Conservation (phyloP, 148 eudicot species). For the Polygonum maritimum region DNA sequence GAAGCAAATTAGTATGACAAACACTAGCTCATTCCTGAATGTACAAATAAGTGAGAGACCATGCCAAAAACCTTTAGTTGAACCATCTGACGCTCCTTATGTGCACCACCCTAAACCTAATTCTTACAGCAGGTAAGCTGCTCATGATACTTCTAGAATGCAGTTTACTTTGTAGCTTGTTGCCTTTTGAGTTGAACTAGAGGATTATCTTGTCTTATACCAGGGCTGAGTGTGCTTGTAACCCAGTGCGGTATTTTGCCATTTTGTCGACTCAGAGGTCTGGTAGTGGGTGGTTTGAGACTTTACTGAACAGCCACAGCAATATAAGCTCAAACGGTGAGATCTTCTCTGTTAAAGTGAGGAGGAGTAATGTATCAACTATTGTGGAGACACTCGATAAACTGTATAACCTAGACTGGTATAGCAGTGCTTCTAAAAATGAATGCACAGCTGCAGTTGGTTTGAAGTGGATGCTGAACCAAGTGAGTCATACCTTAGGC, state of each 20-base stretch:
- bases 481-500: conserved; percentile 33
- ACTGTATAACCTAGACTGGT: conserved; percentile 66
- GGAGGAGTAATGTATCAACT: conserved; percentile 55
- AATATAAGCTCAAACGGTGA: conserved; percentile 91
- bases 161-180: conserved; percentile 12
- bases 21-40: conserved; percentile 15
- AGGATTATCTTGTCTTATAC: not conserved
- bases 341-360: conserved; percentile 61
- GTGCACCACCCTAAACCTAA: conserved; percentile 71
- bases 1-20: conserved; percentile 30
- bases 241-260: conserved; percentile 78
- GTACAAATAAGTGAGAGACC: conserved; percentile 37
- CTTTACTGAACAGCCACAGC: conserved; percentile 70
- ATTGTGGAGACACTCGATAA: conserved; percentile 64
- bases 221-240: conserved; percentile 77
- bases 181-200: not conserved
- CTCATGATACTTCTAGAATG: not conserved
- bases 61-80: conserved; percentile 33
- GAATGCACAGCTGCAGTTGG: conserved; percentile 97
- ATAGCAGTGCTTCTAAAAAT: conserved; percentile 74
- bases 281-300: conserved; percentile 97
- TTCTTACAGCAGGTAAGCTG: conserved; percentile 52
- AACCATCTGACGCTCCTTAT: conserved; percentile 40
- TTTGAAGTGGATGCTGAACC: conserved; percentile 98
- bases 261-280: conserved; percentile 86